phyloP scores from a whole-genome alignment of 2,329 filamentous ascomycete genomes.

The Sclerotinia borealis region DNA sequence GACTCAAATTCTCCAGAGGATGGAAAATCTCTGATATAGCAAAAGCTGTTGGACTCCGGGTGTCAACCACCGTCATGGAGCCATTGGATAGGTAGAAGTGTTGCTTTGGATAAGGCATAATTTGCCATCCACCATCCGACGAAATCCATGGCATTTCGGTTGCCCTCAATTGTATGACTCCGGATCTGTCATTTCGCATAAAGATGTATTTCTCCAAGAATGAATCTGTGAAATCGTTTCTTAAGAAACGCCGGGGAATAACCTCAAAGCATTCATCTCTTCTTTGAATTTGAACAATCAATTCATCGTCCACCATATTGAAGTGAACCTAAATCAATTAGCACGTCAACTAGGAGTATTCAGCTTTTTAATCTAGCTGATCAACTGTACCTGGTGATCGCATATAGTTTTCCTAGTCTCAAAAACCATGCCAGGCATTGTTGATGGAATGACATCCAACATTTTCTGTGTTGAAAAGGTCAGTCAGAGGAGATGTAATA shows the following conservation, averaged over 20 bases:
- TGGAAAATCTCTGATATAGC: constrained; percentile 32
- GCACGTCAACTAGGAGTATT: neutral
- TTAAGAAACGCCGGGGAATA: constrained; percentile 12
- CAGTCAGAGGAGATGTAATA: neutral
- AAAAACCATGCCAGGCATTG: constrained; percentile 34
- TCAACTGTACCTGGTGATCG: constrained; percentile 25
- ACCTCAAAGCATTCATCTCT: constrained; percentile 14
- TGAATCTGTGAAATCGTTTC: constrained; percentile 14
- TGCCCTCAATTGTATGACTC: constrained; percentile 22
- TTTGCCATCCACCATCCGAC: constrained; percentile 27
- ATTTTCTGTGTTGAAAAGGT: constrained; percentile 17
- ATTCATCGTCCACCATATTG: constrained; percentile 22
- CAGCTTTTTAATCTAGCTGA: neutral
- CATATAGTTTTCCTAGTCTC: constrained; percentile 27
- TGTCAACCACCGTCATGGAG: constrained; percentile 30
- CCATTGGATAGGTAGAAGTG: constrained; percentile 20
- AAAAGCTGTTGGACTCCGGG: constrained; percentile 33
- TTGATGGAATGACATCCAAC: constrained; percentile 27
- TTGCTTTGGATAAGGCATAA: neutral
- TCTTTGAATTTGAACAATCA: constrained; percentile 29
- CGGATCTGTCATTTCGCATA: constrained; percentile 9
- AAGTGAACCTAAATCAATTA: constrained; percentile 32
- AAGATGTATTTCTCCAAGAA: constrained; percentile 18
- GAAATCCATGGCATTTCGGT: constrained; percentile 29
- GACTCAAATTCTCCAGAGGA: constrained; percentile 33